These are phyloP conservation scores for Arbutus unedo DNA, from an alignment of 148 eudicot species.

Conservation along the genomic window DNA sequence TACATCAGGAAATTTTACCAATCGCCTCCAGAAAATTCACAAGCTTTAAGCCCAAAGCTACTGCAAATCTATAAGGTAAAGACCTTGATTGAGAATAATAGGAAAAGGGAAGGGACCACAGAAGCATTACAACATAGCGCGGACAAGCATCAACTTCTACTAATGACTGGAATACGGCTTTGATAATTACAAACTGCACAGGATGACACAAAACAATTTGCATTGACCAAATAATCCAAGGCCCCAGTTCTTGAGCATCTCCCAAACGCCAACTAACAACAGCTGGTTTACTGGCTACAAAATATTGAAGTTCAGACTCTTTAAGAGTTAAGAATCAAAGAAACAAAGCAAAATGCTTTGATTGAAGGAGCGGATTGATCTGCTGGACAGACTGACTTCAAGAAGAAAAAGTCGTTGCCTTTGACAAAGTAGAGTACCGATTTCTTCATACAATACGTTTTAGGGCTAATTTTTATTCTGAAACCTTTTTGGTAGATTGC, in stretches of 20 bases:
- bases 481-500: no score
- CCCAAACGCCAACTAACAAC: not conserved
- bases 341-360: not conserved
- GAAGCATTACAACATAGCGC: not conserved
- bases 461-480: no score
- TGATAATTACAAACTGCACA: not conserved
- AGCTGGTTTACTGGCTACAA: not conserved
- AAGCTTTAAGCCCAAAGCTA: not conserved
- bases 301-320: not conserved
- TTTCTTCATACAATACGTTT: no score
- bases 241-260: not conserved
- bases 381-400: no score
- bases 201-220: not conserved
- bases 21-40: not conserved
- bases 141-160: not conserved
- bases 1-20: not conserved
- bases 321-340: not conserved
- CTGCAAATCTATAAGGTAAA: not conserved
- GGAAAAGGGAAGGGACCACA: not conserved
- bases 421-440: no score
- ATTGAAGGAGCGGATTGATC: not conserved
- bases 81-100: not conserved
- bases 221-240: not conserved
- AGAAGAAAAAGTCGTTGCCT: no score
- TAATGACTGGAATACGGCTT: not conserved